Evolutionary conservation across 2,329 filamentous ascomycete species (phyloP).

Genomic region (Alternaria postmessia): DNA sequence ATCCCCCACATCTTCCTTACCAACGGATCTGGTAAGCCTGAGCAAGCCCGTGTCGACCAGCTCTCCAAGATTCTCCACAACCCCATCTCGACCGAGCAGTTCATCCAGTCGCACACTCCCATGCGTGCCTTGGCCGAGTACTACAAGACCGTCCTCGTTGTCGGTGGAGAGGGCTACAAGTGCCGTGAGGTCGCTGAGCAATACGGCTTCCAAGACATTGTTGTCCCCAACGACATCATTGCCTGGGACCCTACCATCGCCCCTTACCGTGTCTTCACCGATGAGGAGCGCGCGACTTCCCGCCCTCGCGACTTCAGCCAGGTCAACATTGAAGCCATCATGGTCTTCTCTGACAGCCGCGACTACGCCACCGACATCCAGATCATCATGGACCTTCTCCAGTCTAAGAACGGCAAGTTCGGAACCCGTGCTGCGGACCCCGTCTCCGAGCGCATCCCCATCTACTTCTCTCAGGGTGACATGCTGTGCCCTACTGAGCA

Average conservation of each 20-base stretch:
- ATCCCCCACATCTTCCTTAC: constrained; percentile 78
- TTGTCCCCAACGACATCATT: constrained; percentile 77
- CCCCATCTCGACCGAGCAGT: constrained; percentile 74
- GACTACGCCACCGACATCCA: constrained; percentile 80
- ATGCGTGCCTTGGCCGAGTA: constrained; percentile 80
- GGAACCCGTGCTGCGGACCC: constrained; percentile 72
- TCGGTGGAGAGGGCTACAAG: constrained; percentile 77
- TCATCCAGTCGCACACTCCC: constrained; percentile 79
- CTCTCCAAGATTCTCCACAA: constrained; percentile 71
- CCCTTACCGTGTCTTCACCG: constrained; percentile 72
- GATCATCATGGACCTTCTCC: constrained; percentile 77
- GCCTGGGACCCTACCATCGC: constrained; percentile 74
- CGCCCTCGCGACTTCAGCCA: constrained; percentile 76
- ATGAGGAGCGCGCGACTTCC: constrained; percentile 71
- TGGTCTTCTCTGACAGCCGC: constrained; percentile 77
- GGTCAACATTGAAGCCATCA: constrained; percentile 75
- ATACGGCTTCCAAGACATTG: constrained; percentile 77
- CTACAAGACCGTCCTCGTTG: constrained; percentile 78
- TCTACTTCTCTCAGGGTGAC: constrained; percentile 76
- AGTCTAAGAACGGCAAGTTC: constrained; percentile 71
- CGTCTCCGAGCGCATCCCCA: constrained; percentile 71
- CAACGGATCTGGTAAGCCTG: constrained; percentile 77
- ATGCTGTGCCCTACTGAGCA: constrained; percentile 67
- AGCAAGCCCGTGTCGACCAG: constrained; percentile 70
- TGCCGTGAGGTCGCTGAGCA: constrained; percentile 76